Percentiles rank a stretch among this genome's conserved stretches.
These are phyloP conservation scores for Candida dendrica DNA, from an alignment of 805 yeast genomes.

Conservation along the genomic window DNA sequence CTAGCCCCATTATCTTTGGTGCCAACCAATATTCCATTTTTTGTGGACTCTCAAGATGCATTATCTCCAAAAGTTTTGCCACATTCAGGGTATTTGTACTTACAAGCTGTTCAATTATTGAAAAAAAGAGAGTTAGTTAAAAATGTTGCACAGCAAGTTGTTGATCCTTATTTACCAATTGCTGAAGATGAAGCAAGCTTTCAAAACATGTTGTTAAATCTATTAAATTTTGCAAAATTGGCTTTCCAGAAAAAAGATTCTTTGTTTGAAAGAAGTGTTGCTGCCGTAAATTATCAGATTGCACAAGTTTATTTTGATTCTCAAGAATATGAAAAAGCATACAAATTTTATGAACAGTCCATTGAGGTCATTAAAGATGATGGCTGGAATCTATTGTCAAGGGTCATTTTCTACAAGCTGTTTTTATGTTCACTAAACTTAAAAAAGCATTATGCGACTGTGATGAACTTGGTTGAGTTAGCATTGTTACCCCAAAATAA, in stretches of 20 bases:
- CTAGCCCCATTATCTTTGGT: constrained; percentile 36
- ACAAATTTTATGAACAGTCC: constrained; percentile 33
- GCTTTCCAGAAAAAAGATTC: constrained; percentile 28
- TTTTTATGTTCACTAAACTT: constrained; percentile 30
- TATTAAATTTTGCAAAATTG: constrained; percentile 30
- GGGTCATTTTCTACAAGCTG: constrained; percentile 28
- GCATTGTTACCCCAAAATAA: constrained; percentile 15
- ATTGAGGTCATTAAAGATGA: constrained; percentile 31
- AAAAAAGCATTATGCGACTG: constrained; percentile 24
- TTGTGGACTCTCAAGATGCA: constrained; percentile 13
- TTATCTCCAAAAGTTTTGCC: constrained; percentile 29
- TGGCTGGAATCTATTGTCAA: constrained; percentile 31
- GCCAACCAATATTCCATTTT: constrained; percentile 32
- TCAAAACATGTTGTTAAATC: constrained; percentile 15
- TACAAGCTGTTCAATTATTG: constrained; percentile 30
- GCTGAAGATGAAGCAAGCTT: constrained; percentile 9
- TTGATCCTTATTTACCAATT: constrained; percentile 1
- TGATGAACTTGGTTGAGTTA: constrained; percentile 26
- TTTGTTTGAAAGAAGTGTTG: constrained; percentile 31
- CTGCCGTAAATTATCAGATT: constrained; percentile 39
- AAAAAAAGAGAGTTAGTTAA: constrained; percentile 14
- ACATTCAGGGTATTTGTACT: constrained; percentile 34
- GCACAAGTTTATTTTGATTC: constrained; percentile 38
- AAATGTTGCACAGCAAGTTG: constrained; percentile 9
- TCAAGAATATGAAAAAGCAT: constrained; percentile 32